Evolutionary conservation across 352 stramenopile species (phyloP).

Genomic region (Phytopythium cucurbitacearum): DNA sequence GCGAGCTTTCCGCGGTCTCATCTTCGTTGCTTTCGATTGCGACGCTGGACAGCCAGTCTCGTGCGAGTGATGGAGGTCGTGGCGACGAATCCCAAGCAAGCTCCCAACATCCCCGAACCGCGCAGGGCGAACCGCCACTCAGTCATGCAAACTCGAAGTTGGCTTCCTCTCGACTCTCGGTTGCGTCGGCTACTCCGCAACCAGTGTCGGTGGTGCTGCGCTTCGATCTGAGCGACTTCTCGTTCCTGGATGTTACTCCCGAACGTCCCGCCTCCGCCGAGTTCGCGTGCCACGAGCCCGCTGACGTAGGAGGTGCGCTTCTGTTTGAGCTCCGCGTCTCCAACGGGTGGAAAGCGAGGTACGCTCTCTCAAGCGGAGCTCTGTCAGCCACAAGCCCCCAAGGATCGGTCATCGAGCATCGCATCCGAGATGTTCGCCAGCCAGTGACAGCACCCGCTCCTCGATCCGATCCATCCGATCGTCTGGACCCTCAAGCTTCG

Average conservation of each 20-base stretch:
- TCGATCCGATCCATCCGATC: not conserved
- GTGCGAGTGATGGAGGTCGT: too few species aligned
- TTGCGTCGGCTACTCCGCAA: not conserved
- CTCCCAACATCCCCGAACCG: too few species aligned
- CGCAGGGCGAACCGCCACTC: too few species aligned
- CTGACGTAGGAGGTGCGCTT: constrained; percentile 31
- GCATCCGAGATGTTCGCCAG: constrained; percentile 13
- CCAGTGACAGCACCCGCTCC: not conserved
- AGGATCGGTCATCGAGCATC: constrained; percentile 20
- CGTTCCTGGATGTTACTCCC: constrained; percentile 29
- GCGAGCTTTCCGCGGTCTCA: too few species aligned
- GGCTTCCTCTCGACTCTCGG: too few species aligned
- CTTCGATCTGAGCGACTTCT: constrained; percentile 36
- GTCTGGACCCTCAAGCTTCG: constrained; percentile 9
- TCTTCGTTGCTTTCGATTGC: not conserved
- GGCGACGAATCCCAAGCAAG: too few species aligned
- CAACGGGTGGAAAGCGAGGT: constrained; percentile 26
- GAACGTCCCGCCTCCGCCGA: constrained; percentile 13
- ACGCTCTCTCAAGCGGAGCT: constrained; percentile 22
- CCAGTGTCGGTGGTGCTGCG: constrained; percentile 36
- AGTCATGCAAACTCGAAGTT: too few species aligned
- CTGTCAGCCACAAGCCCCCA: constrained; percentile 17
- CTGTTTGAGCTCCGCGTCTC: constrained; percentile 37
- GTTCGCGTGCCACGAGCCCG: constrained; percentile 46
- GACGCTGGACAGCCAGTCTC: too few species aligned